Evolutionary conservation across 495 filamentous ascomycete genomes (phyloP).

Genomic region (Penicillium robsamsonii): DNA sequence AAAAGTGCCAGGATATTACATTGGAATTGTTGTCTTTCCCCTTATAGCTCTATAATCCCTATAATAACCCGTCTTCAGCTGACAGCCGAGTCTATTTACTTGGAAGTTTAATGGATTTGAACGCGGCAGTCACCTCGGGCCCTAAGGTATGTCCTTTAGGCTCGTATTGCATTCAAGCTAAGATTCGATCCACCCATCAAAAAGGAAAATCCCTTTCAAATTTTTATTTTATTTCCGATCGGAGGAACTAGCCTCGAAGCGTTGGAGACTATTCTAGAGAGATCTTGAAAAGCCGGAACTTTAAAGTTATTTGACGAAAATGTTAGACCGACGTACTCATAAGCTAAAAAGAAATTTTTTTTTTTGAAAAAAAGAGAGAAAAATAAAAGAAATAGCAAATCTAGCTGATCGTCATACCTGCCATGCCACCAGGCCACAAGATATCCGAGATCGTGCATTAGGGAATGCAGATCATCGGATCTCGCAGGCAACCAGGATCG

Average conservation of each 20-base stretch:
- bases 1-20: not conserved
- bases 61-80: not conserved
- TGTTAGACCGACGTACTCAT: not conserved
- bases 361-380: not conserved
- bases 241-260: not conserved
- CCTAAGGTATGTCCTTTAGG: not conserved
- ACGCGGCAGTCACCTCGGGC: constrained; percentile 16
- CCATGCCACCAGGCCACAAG: constrained; percentile 1
- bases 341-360: not conserved
- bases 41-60: not conserved
- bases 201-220: not conserved
- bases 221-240: not conserved
- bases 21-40: not conserved
- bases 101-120: constrained; percentile 2
- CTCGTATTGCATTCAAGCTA: not conserved
- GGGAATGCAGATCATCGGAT: constrained; percentile 37
- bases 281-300: not conserved
- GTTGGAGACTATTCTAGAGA: not conserved
- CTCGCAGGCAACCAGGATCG: constrained; percentile 16
- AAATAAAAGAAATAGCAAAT: constrained; percentile 7
- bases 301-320: not conserved
- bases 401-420: constrained; percentile 18
- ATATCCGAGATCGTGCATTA: constrained; percentile 32
- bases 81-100: not conserved
- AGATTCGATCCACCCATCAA: not conserved